These are phyloP conservation scores for Clonostachys rosea DNA, from an alignment of 2,329 filamentous ascomycete genomes.

Conservation along the genomic window DNA sequence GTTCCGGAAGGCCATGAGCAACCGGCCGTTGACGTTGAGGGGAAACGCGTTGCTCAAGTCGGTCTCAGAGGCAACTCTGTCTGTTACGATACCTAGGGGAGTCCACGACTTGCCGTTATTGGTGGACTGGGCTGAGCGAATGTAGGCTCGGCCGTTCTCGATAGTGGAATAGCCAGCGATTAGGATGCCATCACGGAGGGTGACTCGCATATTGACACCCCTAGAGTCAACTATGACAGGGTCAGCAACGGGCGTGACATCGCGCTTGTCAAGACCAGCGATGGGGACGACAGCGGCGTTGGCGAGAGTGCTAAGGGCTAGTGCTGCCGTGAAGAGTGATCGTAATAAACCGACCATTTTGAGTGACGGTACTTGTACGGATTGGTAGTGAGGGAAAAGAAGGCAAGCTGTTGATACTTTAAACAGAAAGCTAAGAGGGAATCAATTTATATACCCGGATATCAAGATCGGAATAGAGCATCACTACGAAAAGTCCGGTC, in stretches of 20 bases:
- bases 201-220: conserved; percentile 22
- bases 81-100: conserved; percentile 12
- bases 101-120: conserved; percentile 20
- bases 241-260: conserved; percentile 5
- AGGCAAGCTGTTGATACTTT: too few species aligned
- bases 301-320: neutral
- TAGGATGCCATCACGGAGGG: conserved; percentile 14
- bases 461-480: too few species aligned
- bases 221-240: conserved; percentile 14
- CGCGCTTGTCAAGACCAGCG: neutral
- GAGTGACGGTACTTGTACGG: neutral
- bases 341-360: neutral
- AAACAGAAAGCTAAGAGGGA: too few species aligned
- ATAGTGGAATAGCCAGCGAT: conserved; percentile 19
- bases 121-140: conserved; percentile 15
- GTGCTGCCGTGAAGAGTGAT: neutral
- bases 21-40: conserved; percentile 24
- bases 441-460: too few species aligned
- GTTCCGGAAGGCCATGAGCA: conserved; percentile 28
- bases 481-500: too few species aligned
- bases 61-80: conserved; percentile 1
- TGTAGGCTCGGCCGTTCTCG: conserved; percentile 11
- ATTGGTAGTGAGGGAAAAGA: too few species aligned
- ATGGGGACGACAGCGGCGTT: neutral
- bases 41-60: conserved; percentile 26